Base-by-base conservation (phyloP, 2,329 filamentous ascomycete genomes). In the Aspergillus sp. region DNA sequence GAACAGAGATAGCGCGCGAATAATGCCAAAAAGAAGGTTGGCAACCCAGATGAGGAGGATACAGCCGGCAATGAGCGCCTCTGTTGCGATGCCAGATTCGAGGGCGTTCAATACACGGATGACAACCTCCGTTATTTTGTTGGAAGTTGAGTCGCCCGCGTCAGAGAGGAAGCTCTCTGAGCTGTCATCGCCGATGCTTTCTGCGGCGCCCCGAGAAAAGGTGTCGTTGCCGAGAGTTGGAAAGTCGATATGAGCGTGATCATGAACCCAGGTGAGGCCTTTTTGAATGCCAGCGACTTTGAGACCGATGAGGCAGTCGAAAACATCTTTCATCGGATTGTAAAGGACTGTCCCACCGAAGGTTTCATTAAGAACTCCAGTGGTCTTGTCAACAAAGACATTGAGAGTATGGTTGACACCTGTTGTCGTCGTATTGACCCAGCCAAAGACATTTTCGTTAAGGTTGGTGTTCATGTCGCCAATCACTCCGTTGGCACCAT, bases 211-310 rank as follows among this genome's bases (percentile, higher is more conserved):
- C 53, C 88, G 78, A 58, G 90, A 93, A 77, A 98, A 96, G 1
- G 89, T 90, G 71, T 96, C 83, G 66, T 90, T 88, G 24, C 85
- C 81, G 60, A 98, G 86, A 53, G 84, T 76, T 0, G 95, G 95
- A 66, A 99, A 89, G 59, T 85, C 80, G 66, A 99, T 83, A 61
- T 95, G 85, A 3, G 95, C 91, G 71, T 98, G 80, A 64, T 98
- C 88, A 67, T 90, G 85, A 11, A 96, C 89, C 93, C 93, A 99
- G 1, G 90, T 96, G n/a, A 98, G 82, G 12, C 89, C 95, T 69
- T 89, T 88, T 73, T 98, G 86, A 63, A 99, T 86, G 20, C 87
- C 84, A 64, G 90, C 86, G 61, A 98, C 83, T 79, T 98, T 98
- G 69, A 96, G 82, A 7, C 88, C 86, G 63, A 98, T 86, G n/a